These are phyloP conservation scores for Geotrichum fermentans DNA, from an alignment of 1,139 yeast genomes.

Conservation along the genomic window DNA sequence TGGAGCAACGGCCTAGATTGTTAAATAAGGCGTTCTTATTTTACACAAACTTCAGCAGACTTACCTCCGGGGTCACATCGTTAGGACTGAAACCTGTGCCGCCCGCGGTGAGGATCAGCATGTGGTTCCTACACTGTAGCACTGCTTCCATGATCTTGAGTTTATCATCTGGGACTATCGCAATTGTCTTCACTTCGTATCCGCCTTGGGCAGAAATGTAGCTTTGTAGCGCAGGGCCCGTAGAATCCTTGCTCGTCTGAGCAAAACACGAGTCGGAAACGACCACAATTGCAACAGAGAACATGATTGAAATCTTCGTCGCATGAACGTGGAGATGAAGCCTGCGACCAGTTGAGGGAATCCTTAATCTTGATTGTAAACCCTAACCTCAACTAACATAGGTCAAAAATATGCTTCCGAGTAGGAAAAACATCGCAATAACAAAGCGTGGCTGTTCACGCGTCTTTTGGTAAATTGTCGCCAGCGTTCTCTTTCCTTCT, in stretches of 20 bases:
- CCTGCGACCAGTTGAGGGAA: too few species aligned
- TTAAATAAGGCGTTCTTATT: background rate
- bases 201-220: slow-evolving; percentile 7
- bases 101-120: slow-evolving; percentile 43
- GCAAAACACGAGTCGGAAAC: slow-evolving; percentile 41
- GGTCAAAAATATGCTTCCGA: too few species aligned
- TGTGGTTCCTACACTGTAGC: slow-evolving; percentile 26
- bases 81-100: slow-evolving; percentile 47
- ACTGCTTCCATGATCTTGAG: slow-evolving; percentile 35
- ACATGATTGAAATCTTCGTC: too few species aligned
- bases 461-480: too few species aligned
- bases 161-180: slow-evolving; percentile 35
- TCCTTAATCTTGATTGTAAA: background rate
- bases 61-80: slow-evolving; percentile 46
- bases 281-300: slow-evolving; percentile 35
- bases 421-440: background rate
- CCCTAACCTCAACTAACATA: slow-evolving; percentile 1
- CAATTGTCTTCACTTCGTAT: slow-evolving; percentile 21
- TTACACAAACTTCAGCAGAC: background rate
- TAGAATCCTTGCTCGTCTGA: slow-evolving; percentile 34
- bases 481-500: too few species aligned
- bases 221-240: slow-evolving; percentile 26
- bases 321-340: too few species aligned
- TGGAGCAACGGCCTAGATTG: slow-evolving; percentile 37
- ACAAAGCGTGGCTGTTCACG: too few species aligned